A percentile compares a stretch with the other conserved stretches of the same genome.
phyloP scores from a whole-genome alignment of 257 asterid genomes.

The Nyctanthes arbortristis region DNA sequence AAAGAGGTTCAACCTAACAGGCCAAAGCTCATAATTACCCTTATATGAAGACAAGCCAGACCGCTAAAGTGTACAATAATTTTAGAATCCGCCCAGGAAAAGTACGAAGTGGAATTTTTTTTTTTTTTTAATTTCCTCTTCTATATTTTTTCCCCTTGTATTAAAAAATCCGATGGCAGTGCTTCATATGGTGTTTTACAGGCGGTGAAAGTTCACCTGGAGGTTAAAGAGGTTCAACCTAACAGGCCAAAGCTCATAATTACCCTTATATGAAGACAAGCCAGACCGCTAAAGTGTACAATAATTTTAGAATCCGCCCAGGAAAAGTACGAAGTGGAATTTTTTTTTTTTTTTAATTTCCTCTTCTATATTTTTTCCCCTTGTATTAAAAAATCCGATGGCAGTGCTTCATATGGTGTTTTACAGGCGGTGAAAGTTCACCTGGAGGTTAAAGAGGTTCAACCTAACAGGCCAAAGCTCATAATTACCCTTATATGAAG shows the following conservation, averaged over 20 bases:
- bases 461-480: slow-evolving; percentile 97
- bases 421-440: slow-evolving; percentile 77
- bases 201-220: slow-evolving; percentile 79
- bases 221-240: slow-evolving; percentile 96
- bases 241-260: slow-evolving; percentile 92
- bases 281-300: no score
- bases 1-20: slow-evolving; percentile 95
- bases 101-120: no score
- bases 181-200: slow-evolving; percentile 71
- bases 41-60: slow-evolving; percentile 35
- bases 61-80: no score
- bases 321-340: no score
- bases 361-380: no score
- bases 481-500: slow-evolving; percentile 60
- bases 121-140: no score
- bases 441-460: slow-evolving; percentile 91
- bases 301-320: no score
- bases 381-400: slow-evolving; percentile 54
- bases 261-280: slow-evolving; percentile 42
- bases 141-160: no score
- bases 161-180: slow-evolving; percentile 53
- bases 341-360: no score
- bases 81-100: no score
- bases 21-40: slow-evolving; percentile 86
- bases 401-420: slow-evolving; percentile 62